Base-by-base conservation (phyloP, 1,139 yeast genomes). In the Saccharomyces hybrid region DNA sequence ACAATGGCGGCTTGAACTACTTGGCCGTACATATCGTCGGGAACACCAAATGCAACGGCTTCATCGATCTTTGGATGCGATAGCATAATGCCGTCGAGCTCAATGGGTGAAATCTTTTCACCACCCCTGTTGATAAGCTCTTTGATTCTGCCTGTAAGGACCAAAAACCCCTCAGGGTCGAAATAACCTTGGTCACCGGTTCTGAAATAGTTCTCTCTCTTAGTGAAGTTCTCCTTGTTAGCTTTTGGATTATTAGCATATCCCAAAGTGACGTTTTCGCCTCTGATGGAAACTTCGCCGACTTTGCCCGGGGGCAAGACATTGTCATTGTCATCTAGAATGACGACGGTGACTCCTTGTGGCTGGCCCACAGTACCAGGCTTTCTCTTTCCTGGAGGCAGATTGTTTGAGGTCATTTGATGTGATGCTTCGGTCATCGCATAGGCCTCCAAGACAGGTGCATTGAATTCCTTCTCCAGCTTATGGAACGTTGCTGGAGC, bases 351-450 rank as follows among this genome's bases (percentile, higher is more conserved):
- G 4, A 81, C 85, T 34, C 88, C 88, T 62, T 82, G 87, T 9
- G 86, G 86, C 54, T 76, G 78, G 9, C 89, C 89, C 16, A 84
- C 88, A 6, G 88, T 81, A 14, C 88, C 87, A 6, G 87, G 80
- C 70, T 79, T 80, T 60, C 87, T 75, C 59, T 75, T 67, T 7
- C 83, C 85, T 2, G 85, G 83, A 48, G 88, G 87, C 46, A 82
- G 69, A 59, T 80, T 78, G 68, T 84, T 84, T 6, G 88, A 82
- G 11, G 87, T 81, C 84, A 84, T 84, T 66, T 84, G 88, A 67
- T 84, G 88, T 0, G 81, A 70, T 1, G 87, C 87, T 65, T 84
- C 89, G 3, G 88, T 84, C 88, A 84, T 83, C n/a, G 88, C 88
- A 64, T 84, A 84, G 0, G 88, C 88, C 66, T 84, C 89, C 14